Percentiles rank a stretch among this genome's conserved stretches.
These are phyloP conservation scores for Penicillium sp. DNA, from an alignment of 2,329 filamentous ascomycete species.

Conservation along the genomic window DNA sequence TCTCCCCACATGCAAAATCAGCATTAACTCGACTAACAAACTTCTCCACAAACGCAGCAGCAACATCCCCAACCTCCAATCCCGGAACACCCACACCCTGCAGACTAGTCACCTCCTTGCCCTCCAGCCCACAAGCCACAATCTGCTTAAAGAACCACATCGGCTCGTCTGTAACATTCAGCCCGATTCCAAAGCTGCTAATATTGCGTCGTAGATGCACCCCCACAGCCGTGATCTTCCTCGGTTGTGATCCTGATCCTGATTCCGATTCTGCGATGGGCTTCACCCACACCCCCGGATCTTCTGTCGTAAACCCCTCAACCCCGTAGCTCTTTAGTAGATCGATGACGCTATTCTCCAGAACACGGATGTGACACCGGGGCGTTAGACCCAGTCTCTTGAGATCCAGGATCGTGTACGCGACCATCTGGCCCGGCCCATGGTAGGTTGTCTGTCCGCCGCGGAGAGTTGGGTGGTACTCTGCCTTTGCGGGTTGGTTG, in stretches of 20 bases:
- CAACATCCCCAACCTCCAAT: conserved; percentile 41
- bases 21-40: conserved; percentile 42
- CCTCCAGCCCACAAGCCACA: conserved; percentile 84
- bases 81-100: conserved; percentile 49
- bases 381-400: conserved; percentile 67
- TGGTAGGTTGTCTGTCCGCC: conserved; percentile 95
- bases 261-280: conserved; percentile 1
- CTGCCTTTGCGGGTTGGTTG: conserved; percentile 46
- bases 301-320: conserved; percentile 62
- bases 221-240: conserved; percentile 85
- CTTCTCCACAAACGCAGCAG: conserved; percentile 37
- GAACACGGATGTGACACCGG: conserved; percentile 71
- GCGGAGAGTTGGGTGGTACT: conserved; percentile 70
- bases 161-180: conserved; percentile 56
- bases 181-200: conserved; percentile 77
- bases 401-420: conserved; percentile 90
- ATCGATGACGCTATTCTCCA: conserved; percentile 74
- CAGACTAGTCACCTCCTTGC: conserved; percentile 76
- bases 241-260: conserved; percentile 20
- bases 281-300: conserved; percentile 81
- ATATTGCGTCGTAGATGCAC: conserved; percentile 87
- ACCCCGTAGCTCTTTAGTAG: conserved; percentile 64
- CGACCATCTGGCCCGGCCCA: conserved; percentile 85
- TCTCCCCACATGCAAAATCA: conserved; percentile 36
- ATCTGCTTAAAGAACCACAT: conserved; percentile 72